phyloP scores from a whole-genome alignment of 2,329 filamentous ascomycete species.

The Huntiella bhutanensis region DNA sequence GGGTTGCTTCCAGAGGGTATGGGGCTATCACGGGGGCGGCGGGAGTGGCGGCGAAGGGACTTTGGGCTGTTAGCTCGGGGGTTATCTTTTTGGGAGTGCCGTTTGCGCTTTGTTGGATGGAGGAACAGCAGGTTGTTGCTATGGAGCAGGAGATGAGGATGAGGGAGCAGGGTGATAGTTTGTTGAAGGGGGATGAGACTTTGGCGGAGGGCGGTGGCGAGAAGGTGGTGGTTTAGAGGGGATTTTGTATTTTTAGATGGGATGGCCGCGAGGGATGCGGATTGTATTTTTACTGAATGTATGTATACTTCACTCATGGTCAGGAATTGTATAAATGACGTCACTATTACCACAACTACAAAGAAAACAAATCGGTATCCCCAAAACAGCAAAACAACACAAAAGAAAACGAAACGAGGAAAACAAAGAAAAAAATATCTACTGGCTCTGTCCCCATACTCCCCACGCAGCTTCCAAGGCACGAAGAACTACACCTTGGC shows the following conservation, averaged over 20 bases:
- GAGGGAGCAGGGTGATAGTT: conserved; percentile 74
- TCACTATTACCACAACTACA: conserved; percentile 14
- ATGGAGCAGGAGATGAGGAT: conserved; percentile 97
- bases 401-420: background rate
- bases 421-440: background rate
- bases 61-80: conserved; percentile 82
- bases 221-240: conserved; percentile 31
- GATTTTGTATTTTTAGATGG: background rate
- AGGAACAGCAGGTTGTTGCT: conserved; percentile 92
- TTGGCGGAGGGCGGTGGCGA: conserved; percentile 26
- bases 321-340: conserved; percentile 1
- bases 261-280: background rate
- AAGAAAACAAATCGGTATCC: conserved; percentile 6
- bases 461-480: conserved; percentile 23
- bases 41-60: conserved; percentile 50
- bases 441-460: background rate
- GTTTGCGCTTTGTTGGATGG: conserved; percentile 77
- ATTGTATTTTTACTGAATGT: background rate
- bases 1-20: conserved; percentile 25
- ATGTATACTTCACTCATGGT: background rate
- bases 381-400: background rate
- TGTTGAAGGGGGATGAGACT: conserved; percentile 27
- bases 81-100: conserved; percentile 81
- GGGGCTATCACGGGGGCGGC: conserved; percentile 42
- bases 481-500: conserved; percentile 34